Percentiles rank a stretch among this genome's conserved stretches.
Conservation (phyloP, 2,329 filamentous ascomycete genomes). For the Colletotrichum eremochloae region DNA sequence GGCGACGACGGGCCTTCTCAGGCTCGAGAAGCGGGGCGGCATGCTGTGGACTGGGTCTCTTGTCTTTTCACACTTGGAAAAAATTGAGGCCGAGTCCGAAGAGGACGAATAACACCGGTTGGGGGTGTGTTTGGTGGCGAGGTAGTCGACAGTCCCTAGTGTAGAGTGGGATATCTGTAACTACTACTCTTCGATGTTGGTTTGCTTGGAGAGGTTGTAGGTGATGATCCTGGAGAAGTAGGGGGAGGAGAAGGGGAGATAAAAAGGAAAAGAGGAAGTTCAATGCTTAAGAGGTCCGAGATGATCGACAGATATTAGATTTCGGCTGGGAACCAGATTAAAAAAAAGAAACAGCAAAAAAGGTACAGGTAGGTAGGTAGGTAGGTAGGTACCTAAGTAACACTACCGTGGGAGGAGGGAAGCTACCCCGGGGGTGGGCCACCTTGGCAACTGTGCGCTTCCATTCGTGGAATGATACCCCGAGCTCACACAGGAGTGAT, state of each 20-base stretch:
- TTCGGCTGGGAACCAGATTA: background rate
- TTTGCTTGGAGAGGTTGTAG: background rate
- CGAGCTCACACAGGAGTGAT: slow-evolving; percentile 30
- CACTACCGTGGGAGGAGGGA: background rate
- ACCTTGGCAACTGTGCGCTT: slow-evolving; percentile 30
- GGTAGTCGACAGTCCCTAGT: background rate
- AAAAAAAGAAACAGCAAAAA: background rate
- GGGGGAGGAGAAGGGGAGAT: background rate
- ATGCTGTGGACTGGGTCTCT: slow-evolving; percentile 44
- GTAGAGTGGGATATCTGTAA: slow-evolving; percentile 5
- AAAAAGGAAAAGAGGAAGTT: slow-evolving; percentile 17
- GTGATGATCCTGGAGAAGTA: background rate
- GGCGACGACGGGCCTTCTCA: slow-evolving; percentile 53
- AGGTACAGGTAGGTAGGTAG: background rate
- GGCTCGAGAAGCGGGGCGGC: slow-evolving; percentile 52
- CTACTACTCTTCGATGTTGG: background rate
- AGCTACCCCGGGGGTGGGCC: slow-evolving; percentile 36
- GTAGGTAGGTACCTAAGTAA: background rate
- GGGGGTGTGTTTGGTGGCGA: background rate
- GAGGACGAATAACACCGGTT: background rate
- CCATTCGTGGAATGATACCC: slow-evolving; percentile 41
- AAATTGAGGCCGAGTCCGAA: slow-evolving; percentile 26
- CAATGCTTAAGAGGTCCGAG: slow-evolving; percentile 32
- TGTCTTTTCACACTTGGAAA: slow-evolving; percentile 13
- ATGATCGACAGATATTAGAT: slow-evolving; percentile 27